These are phyloP conservation scores for Colletotrichum higginsianum DNA, from an alignment of 2,329 filamentous ascomycete genomes.

Conservation along the genomic window DNA sequence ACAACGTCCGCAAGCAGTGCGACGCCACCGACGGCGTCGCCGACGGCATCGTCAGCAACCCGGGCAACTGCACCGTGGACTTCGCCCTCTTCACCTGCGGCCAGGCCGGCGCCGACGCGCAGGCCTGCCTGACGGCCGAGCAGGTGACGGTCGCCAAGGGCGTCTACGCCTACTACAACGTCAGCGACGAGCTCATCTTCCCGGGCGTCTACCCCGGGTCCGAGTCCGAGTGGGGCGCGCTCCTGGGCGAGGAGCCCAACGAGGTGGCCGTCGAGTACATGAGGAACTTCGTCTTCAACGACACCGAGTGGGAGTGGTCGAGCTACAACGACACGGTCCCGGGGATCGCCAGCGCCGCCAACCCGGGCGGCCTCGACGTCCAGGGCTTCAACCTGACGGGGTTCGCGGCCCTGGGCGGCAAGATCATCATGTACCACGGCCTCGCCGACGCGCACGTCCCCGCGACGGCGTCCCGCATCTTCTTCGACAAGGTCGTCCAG, in stretches of 20 bases:
- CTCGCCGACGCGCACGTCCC: conserved; percentile 57
- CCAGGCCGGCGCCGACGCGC: conserved; percentile 44
- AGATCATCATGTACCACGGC: conserved; percentile 62
- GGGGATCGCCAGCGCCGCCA: conserved; percentile 47
- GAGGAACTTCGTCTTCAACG: conserved; percentile 53
- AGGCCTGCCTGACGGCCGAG: conserved; percentile 57
- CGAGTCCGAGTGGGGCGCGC: conserved; percentile 54
- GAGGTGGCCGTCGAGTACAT: conserved; percentile 54
- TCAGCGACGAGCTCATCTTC: conserved; percentile 51
- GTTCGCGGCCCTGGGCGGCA: conserved; percentile 56
- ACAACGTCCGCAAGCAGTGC: conserved; percentile 64
- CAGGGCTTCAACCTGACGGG: conserved; percentile 54
- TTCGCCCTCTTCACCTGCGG: conserved; percentile 58
- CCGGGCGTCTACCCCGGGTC: conserved; percentile 62
- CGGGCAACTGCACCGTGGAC: conserved; percentile 61
- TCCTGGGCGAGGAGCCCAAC: conserved; percentile 51
- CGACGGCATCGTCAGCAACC: conserved; percentile 65
- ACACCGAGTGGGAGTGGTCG: conserved; percentile 50
- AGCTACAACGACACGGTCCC: conserved; percentile 52
- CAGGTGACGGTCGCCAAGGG: conserved; percentile 54
- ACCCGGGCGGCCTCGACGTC: conserved; percentile 57
- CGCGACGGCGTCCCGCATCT: conserved; percentile 52
- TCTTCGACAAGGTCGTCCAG: conserved; percentile 55
- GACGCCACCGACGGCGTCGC: conserved; percentile 64
- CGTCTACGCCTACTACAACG: conserved; percentile 50